Base-by-base conservation (phyloP, 1,139 yeast genomes). In the Blastobotrys elegans region DNA sequence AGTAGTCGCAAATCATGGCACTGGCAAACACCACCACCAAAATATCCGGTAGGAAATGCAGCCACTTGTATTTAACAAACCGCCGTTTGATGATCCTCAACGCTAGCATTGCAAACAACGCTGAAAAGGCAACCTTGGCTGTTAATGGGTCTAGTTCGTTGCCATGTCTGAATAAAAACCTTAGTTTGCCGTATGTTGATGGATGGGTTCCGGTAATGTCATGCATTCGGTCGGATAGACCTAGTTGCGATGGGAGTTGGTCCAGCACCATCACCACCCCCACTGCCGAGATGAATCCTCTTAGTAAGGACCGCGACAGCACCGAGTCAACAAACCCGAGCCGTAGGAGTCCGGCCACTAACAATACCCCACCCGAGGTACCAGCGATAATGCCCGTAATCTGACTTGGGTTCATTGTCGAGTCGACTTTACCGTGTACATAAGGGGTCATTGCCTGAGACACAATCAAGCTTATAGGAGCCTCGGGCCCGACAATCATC, bases 401-500 rank as follows among this genome's bases (percentile, higher is more conserved):
- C 54, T 84, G 85, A 40, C 83, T 72, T 0, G 89, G 79, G 49
- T 77, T 77, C 11, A 84, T 80, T 2, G 2, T 7, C 16, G 14
- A 10, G 17, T 24, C 34, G 13, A 51, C 50, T 4, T 54, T 50
- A 26, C 55, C 58, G 40, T 53, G 61, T 20, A 58, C 44, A 43
- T 64, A 68, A 1, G 70, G 71, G 53, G 85, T 88, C n/a, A 89
- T 83, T 0, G 94, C 89, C 62, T 88, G 96, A 2, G 97, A 97
- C 2, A 92, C 87, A 37, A 92, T 84, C 62, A 92, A 73, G 1
- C 95, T 85, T 26, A 90, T 84, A 1, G 97, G 96, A 7, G 92
- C 94, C 62, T 92, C 98, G 0, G 98, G 98, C 0, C 97, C 97
- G 6, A 90, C 95, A 47, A 90, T 84, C 96, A 92, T 86, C 60